Base-by-base conservation (phyloP, 176 grass and related monocot genomes). In the Canna indica region DNA sequence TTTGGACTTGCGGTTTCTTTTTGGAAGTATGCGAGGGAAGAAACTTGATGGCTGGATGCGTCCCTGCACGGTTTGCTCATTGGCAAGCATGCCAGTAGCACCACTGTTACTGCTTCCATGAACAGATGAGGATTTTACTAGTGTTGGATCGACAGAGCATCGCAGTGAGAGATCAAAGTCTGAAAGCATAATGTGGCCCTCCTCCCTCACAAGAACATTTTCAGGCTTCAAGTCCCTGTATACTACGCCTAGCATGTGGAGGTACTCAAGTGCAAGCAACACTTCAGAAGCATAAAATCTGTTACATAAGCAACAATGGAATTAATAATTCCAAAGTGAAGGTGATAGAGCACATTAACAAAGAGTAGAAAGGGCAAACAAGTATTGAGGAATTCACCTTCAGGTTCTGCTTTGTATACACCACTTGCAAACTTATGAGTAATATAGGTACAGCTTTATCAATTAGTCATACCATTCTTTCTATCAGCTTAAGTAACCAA, bases 141-240 rank as follows among this genome's bases (percentile, higher is more conserved):
- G 82, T 32, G 91, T 80, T 7, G 91, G 91, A 62, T 82, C 87
- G 38, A 95, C 91, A 25, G 84, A 79, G 78, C 91, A 95, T 12
- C 81, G 87, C 20, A 95, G 82, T 18, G 87, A 90, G 56, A 95
- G 82, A 41, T 95, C 91, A 24, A 95, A 95, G 70, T 95, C 91
- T 39, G 91, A 95, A 47, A 95, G 91, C 91, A 95, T 90, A 59
- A 95, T 88, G 84, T 95, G 91, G 29, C 91, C 91, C 58, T 79
- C 91, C 54, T 87, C 86, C 64, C 84, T 72, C 1, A 90, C 91
- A 1, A 90, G 82, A 50, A 95, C 87, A 73, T 90, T 95, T 73
- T 95, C 91, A 0, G 87, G 91, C 59, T 95, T 95, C 44, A 95
- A 79, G 78, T 95, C 86, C 4, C 86, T 68, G 76, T 95, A 95